phyloP scores from a whole-genome alignment of 306 rosid genomes.

The Vigna reflexopilosa region DNA sequence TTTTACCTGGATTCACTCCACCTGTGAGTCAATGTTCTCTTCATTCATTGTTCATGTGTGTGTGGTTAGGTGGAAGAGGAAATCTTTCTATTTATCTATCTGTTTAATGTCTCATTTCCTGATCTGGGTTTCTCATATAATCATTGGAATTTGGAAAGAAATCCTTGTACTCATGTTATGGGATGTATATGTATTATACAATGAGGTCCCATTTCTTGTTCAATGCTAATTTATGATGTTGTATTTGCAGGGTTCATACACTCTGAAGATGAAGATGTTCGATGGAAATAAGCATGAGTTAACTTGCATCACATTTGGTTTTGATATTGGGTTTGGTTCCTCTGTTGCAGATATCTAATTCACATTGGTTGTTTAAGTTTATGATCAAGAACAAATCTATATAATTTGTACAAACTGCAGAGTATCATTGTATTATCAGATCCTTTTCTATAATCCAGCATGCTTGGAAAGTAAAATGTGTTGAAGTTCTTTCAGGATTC shows the following conservation, averaged over 20 bases:
- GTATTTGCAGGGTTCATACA: conserved; percentile 72
- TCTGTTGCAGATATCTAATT: conserved; percentile 72
- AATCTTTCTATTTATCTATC: conserved; percentile 6
- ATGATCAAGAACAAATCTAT: conserved; percentile 9
- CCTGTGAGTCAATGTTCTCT: conserved; percentile 71
- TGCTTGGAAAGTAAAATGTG: conserved; percentile 15
- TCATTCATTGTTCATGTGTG: not conserved
- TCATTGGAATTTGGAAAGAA: conserved; percentile 12
- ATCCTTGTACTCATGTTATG: conserved; percentile 12
- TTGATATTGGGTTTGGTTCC: conserved; percentile 69
- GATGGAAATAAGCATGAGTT: conserved; percentile 63
- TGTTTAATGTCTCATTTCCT: not conserved
- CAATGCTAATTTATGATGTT: not conserved
- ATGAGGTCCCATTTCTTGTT: conserved; percentile 8
- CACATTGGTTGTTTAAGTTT: conserved; percentile 27
- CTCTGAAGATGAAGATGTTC: conserved; percentile 71
- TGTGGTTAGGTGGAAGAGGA: conserved; percentile 8
- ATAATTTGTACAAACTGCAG: conserved; percentile 38
- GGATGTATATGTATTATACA: not conserved
- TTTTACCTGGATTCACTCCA: conserved; percentile 77
- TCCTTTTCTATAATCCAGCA: conserved; percentile 30
- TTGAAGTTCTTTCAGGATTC: not conserved
- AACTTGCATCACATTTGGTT: conserved; percentile 74
- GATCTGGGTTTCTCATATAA: conserved; percentile 17
- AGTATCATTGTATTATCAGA: conserved; percentile 8